Percentiles rank a stretch among this genome's conserved stretches.
These are phyloP conservation scores for Lanmaoa pseudosensibilis DNA, from an alignment of 768 basidiomycete genomes.

Conservation along the genomic window DNA sequence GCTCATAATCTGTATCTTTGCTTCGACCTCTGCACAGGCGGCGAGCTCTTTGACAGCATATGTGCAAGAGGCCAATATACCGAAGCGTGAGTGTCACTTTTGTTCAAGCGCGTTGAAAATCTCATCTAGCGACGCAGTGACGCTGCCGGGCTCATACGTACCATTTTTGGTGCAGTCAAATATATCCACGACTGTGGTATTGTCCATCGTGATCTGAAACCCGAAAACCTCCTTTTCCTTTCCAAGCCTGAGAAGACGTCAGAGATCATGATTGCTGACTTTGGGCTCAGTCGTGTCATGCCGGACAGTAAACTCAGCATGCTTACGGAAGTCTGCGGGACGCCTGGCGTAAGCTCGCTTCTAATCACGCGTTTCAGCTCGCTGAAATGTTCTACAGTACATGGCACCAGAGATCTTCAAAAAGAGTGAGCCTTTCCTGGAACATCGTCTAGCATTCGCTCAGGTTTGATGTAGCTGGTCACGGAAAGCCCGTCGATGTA, in stretches of 20 bases:
- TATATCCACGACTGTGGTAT: constrained; percentile 92
- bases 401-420: constrained; percentile 98
- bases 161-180: constrained; percentile 81
- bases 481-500: constrained; percentile 91
- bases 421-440: constrained; percentile 57
- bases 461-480: constrained; percentile 58
- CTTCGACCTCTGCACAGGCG: constrained; percentile 96
- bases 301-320: constrained; percentile 84
- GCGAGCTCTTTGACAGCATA: constrained; percentile 98
- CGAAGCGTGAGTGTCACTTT: constrained; percentile 63
- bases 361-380: background rate
- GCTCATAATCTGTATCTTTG: constrained; percentile 91
- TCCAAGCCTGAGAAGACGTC: constrained; percentile 78
- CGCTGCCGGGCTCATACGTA: constrained; percentile 84
- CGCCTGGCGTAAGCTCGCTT: constrained; percentile 64
- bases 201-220: constrained; percentile 96
- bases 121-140: constrained; percentile 55
- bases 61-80: constrained; percentile 97
- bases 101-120: constrained; percentile 9
- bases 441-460: background rate
- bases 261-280: constrained; percentile 97
- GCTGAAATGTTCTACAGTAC: constrained; percentile 47
- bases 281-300: constrained; percentile 89
- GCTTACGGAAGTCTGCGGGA: constrained; percentile 95
- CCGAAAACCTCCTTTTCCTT: constrained; percentile 96